Evolutionary conservation across 768 basidiomycete genomes (phyloP).

Genomic region (Clavulina sp.): DNA sequence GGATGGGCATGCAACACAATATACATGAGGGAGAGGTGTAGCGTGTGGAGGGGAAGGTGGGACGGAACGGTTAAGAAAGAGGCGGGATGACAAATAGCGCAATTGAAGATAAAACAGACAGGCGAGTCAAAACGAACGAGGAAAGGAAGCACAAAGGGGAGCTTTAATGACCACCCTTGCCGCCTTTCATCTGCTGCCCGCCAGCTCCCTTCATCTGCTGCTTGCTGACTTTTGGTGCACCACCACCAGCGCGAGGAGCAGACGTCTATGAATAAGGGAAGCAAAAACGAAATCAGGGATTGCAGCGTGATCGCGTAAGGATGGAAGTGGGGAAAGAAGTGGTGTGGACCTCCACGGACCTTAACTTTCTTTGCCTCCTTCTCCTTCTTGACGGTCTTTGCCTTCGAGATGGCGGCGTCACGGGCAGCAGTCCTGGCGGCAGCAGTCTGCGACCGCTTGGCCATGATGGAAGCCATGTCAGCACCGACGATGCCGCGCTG

Average conservation of each 20-base stretch:
- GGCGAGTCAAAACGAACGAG: too few species aligned
- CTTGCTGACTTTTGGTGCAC: slow-evolving; percentile 76
- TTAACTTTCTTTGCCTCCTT: slow-evolving; percentile 76
- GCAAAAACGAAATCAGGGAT: not conserved
- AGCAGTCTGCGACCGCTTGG: slow-evolving; percentile 82
- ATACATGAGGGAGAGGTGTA: too few species aligned
- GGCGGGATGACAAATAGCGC: too few species aligned
- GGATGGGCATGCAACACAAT: too few species aligned
- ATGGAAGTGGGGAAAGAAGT: not conserved
- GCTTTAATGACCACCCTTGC: not conserved
- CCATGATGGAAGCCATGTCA: slow-evolving; percentile 78
- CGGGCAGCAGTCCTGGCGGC: slow-evolving; percentile 68
- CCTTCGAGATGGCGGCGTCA: slow-evolving; percentile 75
- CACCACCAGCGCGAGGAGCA: slow-evolving; percentile 13
- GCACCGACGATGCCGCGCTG: slow-evolving; percentile 97
- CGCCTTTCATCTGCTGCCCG: too few species aligned
- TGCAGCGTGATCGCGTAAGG: not conserved
- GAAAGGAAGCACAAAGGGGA: too few species aligned
- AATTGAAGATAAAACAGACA: too few species aligned
- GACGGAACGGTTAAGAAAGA: too few species aligned
- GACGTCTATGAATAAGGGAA: not conserved
- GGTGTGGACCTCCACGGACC: slow-evolving; percentile 13
- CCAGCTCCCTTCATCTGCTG: slow-evolving; percentile 81
- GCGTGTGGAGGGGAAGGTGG: too few species aligned
- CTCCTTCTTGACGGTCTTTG: slow-evolving; percentile 92